These are phyloP conservation scores for Scutellaria baicalensis DNA, from an alignment of 257 asterid genomes.

Conservation along the genomic window DNA sequence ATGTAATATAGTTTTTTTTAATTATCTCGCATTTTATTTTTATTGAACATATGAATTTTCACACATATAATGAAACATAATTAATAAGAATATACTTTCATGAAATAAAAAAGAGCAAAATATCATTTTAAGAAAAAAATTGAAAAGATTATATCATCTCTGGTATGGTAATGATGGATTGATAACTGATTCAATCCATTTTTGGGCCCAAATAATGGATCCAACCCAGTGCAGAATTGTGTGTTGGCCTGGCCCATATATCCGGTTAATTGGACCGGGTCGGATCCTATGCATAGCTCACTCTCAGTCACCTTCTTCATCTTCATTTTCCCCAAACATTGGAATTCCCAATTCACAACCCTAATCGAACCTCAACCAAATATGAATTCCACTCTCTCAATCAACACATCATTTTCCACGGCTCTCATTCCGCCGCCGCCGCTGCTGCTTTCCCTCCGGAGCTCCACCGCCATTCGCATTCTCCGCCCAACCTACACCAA, in stretches of 20 bases:
- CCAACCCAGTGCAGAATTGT: background rate
- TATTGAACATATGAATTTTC: no score
- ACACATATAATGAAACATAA: no score
- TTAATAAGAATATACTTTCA: no score
- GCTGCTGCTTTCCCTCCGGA: background rate
- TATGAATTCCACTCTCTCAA: constrained; percentile 30
- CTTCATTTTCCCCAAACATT: background rate
- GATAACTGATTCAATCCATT: no score
- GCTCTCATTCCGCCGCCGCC: constrained; percentile 12
- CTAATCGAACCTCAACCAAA: background rate
- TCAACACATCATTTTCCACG: constrained; percentile 13
- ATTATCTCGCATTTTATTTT: no score
- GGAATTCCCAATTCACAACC: background rate
- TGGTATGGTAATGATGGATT: no score
- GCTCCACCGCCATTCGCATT: constrained; percentile 4
- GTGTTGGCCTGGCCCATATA: background rate
- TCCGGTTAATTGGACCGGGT: background rate
- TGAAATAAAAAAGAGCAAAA: no score
- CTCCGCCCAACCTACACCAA: constrained; percentile 3
- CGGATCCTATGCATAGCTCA: background rate
- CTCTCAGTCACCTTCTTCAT: background rate
- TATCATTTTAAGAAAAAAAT: no score
- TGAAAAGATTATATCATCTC: no score
- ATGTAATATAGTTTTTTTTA: no score
- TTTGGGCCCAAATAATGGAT: no score